Evolutionary conservation across 2,329 filamentous ascomycete species (phyloP), one percentile per base, ranked within the genome.

Genomic region (Clonostachys solani): DNA sequence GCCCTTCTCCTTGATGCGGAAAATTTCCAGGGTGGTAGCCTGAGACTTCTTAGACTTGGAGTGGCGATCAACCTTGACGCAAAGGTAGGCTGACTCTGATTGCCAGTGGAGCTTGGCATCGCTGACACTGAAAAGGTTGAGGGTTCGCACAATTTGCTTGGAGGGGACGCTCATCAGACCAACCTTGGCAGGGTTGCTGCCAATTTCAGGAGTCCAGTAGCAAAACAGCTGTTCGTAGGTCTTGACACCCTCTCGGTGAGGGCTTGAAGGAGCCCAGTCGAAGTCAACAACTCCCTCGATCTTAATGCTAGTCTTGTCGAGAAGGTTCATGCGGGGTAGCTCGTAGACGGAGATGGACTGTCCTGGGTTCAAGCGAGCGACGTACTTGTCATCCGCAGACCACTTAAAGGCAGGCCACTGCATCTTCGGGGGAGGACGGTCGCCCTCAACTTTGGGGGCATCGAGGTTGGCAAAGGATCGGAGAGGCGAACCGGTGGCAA

Each of bases 371-470:
- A 97, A 84, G 52, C 94, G 85, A 18, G 94, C 94, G 52, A 97
- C 92, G 66, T 96, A 99, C 69, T 95, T 94, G 72, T 96, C 91
- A 63, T 99, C 94, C 4, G 94, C 78, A 33, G 94, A 97, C 94
- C 94, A 99, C 75, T 99, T 99, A 83, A 99, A 99, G 3, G 92
- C 92, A 19, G 94, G 94, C 94, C 94, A 99, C 63, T 94, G 89
- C 58, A 95, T 84, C 80, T 96, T 96, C 69, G 91, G 89, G 12
- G 71, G 70, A 40, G 70, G 68, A 78, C 95, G 95, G 36, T 72
- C 71, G 43, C 80, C 76, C 51, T 70, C 68, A 6, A 56, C 55
- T 54, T 78, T 80, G 33, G 88, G 83, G 13, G 89, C 72, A 56
- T 99, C 94, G 53, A 96, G 80, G 57, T 92, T 95, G 53, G 89